Conservation (phyloP, 148 eudicot species). For the Fagopyrum homotropicum region DNA sequence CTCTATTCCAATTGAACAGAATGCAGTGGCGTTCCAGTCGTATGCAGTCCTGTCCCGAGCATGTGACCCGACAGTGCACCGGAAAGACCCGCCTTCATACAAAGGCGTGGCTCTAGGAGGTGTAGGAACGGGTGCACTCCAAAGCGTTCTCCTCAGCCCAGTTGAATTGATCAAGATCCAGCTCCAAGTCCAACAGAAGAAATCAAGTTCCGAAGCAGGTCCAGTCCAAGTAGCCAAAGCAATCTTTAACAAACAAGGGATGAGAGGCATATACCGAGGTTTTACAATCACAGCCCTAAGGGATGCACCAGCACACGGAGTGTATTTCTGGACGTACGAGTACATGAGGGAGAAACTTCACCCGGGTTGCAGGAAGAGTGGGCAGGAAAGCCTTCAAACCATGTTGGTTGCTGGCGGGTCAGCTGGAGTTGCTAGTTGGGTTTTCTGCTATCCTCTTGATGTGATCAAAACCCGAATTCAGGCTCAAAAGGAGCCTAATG, state of each 20-base stretch:
- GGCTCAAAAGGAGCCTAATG: slow-evolving; percentile 35
- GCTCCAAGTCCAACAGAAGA: slow-evolving; percentile 49
- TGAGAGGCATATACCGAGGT: slow-evolving; percentile 68
- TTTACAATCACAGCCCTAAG: slow-evolving; percentile 63
- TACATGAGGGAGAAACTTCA: slow-evolving; percentile 60
- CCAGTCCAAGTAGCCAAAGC: slow-evolving; percentile 46
- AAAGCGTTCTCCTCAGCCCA: slow-evolving; percentile 64
- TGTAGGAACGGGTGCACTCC: slow-evolving; percentile 83
- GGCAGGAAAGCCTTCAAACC: slow-evolving; percentile 58
- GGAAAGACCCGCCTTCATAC: slow-evolving; percentile 69
- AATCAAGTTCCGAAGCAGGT: slow-evolving; percentile 24
- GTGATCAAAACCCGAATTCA: slow-evolving; percentile 77
- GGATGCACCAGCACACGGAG: slow-evolving; percentile 79
- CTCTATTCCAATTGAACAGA: slow-evolving; percentile 36
- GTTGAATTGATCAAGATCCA: slow-evolving; percentile 84
- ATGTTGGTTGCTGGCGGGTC: slow-evolving; percentile 88
- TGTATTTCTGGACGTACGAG: slow-evolving; percentile 83
- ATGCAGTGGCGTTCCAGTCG: slow-evolving; percentile 85
- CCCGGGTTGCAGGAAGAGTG: slow-evolving; percentile 72
- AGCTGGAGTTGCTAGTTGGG: slow-evolving; percentile 88
- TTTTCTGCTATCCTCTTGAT: slow-evolving; percentile 73
- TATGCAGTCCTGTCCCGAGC: slow-evolving; percentile 69
- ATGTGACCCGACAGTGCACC: slow-evolving; percentile 36
- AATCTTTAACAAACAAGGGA: slow-evolving; percentile 49
- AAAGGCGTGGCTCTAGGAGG: slow-evolving; percentile 72